Evolutionary conservation across 441 rosid species (phyloP), one percentile per base, ranked within the genome.

Genomic region (Geranium incanum): DNA sequence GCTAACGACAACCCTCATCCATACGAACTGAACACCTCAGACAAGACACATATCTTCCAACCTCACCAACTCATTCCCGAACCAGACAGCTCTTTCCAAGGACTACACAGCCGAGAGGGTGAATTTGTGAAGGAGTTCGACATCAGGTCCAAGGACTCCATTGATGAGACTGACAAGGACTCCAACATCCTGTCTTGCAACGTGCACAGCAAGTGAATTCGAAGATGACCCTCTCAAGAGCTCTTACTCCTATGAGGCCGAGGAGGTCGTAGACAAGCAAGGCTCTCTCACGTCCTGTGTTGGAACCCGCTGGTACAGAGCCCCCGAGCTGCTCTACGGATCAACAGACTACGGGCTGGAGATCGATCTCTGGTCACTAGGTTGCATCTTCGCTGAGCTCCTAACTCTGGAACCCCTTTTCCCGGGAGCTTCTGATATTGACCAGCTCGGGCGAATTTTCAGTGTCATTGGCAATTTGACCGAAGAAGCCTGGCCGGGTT

Each of bases 221-320:
- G 99, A 88, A 50, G 97, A 92, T 68, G 97, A 92, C 71, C 77
- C 81, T 21, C 80, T 85, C 19, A 78, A 77, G 79, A 82, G 83
- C 68, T 81, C 86, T 4, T 87, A 81, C 72, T 75, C 82, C 43
- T 88, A 80, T 5, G 96, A 89, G 74, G 85, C 78, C 37, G 96
- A 88, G 66, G 93, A 84, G 72, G 88, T 60, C 4, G 85, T 80
- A 67, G 86, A 72, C 52, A 68, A 72, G 66, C 78, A 71, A 8
- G 92, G 89, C 68, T 81, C 82, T 7, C 84, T 95, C 80, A 95
- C 97, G 23, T 89, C 97, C n/a, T 87, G 94, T 68, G 96, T 90
- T 36, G 97, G 99, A 59, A 94, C 97, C 23, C 88, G 97, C 18
- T 90, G 99, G 99, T 94, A 92, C 83, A 87, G 90, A 76, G 86